phyloP scores from a whole-genome alignment of 305 asterid species.

The Solanum hybrid region DNA sequence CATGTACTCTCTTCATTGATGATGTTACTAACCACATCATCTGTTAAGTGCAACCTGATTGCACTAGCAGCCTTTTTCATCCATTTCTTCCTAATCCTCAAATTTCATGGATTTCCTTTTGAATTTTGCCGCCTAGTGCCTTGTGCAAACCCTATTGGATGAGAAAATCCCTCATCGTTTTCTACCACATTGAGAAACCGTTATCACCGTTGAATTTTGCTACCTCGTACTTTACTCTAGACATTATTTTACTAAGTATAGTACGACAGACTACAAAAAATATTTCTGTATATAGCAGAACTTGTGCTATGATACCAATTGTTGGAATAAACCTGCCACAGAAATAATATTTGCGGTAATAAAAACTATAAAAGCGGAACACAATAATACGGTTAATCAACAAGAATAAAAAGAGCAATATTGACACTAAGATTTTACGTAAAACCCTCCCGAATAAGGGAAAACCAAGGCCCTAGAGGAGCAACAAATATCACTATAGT shows the following conservation, averaged over 20 bases:
- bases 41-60: too few relatives aligned
- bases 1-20: too few relatives aligned
- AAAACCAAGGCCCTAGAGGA: not conserved
- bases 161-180: not conserved
- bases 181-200: too few relatives aligned
- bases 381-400: not conserved
- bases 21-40: too few relatives aligned
- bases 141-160: not conserved
- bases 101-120: too few relatives aligned
- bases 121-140: too few relatives aligned
- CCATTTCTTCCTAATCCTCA: too few relatives aligned
- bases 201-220: not conserved
- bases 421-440: not conserved
- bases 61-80: too few relatives aligned
- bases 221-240: not conserved
- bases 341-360: not conserved
- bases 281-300: too few relatives aligned
- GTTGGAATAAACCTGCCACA: not conserved
- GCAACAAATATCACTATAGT: not conserved
- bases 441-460: not conserved
- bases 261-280: not conserved
- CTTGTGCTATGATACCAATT: not conserved
- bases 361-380: not conserved
- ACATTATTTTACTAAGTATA: too few relatives aligned
- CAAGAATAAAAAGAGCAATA: not conserved